Evolutionary conservation across 257 asterid species (phyloP).

Genomic region (Linderniella brevidens): DNA sequence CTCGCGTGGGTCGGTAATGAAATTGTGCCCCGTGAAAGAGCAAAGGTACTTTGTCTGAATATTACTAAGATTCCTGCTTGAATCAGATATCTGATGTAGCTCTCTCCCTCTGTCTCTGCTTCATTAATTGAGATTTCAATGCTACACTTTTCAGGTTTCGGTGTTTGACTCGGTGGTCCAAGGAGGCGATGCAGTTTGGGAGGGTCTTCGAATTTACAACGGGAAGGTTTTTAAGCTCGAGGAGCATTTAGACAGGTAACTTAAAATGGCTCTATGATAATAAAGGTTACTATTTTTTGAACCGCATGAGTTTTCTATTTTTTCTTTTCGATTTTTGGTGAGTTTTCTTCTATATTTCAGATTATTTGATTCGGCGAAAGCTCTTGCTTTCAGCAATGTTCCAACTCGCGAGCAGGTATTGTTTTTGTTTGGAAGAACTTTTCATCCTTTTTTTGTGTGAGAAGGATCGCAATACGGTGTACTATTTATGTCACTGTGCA

Average conservation of each 20-base stretch:
- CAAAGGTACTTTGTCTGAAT: slow-evolving; percentile 36
- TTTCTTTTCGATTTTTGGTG: background rate
- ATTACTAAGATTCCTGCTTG: background rate
- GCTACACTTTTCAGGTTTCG: slow-evolving; percentile 42
- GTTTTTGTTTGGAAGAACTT: no score
- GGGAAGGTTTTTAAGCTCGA: slow-evolving; percentile 78
- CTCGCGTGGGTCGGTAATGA: slow-evolving; percentile 88
- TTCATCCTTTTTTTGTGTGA: no score
- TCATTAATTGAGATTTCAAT: background rate
- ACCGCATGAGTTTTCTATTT: background rate
- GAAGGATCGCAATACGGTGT: no score
- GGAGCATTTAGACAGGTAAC: slow-evolving; percentile 78
- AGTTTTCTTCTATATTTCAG: slow-evolving; percentile 15
- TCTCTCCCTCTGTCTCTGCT: slow-evolving; percentile 3
- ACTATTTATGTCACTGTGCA: no score
- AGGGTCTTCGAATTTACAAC: slow-evolving; percentile 65
- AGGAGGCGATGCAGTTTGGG: slow-evolving; percentile 98
- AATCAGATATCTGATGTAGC: no score
- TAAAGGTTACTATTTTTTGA: background rate
- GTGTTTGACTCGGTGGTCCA: slow-evolving; percentile 85
- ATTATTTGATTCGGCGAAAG: slow-evolving; percentile 85
- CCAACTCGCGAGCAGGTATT: slow-evolving; percentile 64
- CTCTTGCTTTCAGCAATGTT: slow-evolving; percentile 54
- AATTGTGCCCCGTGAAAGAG: slow-evolving; percentile 83
- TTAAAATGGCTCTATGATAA: background rate